phyloP scores from a whole-genome alignment of 495 filamentous ascomycete species.

The Neurospora tetrasperma region DNA sequence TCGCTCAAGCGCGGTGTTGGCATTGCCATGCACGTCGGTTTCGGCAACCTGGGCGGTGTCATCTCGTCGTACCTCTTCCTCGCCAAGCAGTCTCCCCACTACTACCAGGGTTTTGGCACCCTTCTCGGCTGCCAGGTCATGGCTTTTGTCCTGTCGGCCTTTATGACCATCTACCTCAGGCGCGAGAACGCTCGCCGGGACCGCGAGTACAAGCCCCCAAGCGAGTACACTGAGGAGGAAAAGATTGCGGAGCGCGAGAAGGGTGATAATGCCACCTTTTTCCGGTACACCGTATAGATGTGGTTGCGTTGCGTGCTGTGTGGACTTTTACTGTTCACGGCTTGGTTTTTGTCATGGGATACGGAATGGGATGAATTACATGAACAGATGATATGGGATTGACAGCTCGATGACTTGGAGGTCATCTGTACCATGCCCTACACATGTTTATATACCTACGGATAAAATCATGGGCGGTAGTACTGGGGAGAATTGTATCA shows the following conservation, averaged over 20 bases:
- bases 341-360: background rate
- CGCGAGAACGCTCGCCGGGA: conserved; percentile 50
- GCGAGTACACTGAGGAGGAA: conserved; percentile 39
- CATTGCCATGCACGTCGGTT: conserved; percentile 74
- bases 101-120: conserved; percentile 48
- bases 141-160: conserved; percentile 38
- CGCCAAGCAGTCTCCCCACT: conserved; percentile 46
- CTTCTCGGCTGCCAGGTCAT: conserved; percentile 35
- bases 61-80: conserved; percentile 64
- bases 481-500: background rate
- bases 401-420: background rate
- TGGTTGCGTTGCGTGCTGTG: background rate
- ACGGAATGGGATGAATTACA: background rate
- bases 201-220: conserved; percentile 31
- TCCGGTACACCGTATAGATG: conserved; percentile 41
- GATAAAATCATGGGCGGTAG: background rate
- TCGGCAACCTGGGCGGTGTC: conserved; percentile 65
- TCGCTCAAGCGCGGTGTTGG: conserved; percentile 70
- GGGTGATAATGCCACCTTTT: conserved; percentile 45
- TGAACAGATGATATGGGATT: background rate
- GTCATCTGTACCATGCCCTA: background rate
- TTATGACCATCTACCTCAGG: conserved; percentile 49
- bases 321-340: background rate
- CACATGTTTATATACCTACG: background rate
- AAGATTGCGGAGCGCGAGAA: conserved; percentile 32